Percentiles rank a stretch among this genome's conserved stretches.
Evolutionary conservation across 768 basidiomycete species (phyloP).

Genomic region (Amanita fuliginea): DNA sequence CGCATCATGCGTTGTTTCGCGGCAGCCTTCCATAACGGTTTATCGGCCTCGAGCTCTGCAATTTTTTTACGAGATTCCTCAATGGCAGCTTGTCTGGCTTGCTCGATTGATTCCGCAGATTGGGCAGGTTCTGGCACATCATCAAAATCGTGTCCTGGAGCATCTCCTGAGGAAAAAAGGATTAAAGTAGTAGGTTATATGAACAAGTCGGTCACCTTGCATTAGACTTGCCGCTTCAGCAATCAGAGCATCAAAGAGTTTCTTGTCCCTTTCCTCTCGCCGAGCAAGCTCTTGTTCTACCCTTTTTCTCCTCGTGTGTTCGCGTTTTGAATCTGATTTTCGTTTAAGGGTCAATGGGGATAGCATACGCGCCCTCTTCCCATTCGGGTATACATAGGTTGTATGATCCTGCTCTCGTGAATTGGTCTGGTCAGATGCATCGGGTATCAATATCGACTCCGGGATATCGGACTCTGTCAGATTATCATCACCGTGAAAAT

Average conservation of each 20-base stretch:
- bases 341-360: conserved; percentile 31
- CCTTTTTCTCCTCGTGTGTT: conserved; percentile 30
- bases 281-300: conserved; percentile 27
- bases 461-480: not conserved
- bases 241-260: conserved; percentile 11
- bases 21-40: conserved; percentile 49
- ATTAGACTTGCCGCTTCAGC: not conserved
- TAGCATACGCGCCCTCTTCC: conserved; percentile 41
- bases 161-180: not conserved
- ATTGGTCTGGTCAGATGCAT: not conserved
- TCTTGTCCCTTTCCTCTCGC: conserved; percentile 24
- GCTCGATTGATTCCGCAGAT: conserved; percentile 14
- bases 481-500: not conserved
- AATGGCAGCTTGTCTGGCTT: conserved; percentile 29
- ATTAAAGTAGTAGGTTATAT: not conserved
- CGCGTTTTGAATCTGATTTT: conserved; percentile 25
- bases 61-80: conserved; percentile 59
- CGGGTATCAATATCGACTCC: not conserved
- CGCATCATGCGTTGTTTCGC: conserved; percentile 32
- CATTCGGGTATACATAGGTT: conserved; percentile 16
- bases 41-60: conserved; percentile 54
- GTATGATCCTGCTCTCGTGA: not conserved
- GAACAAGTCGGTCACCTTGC: not conserved
- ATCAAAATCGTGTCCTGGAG: not conserved
- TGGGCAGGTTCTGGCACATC: not conserved